These are phyloP conservation scores for Podila minutissima DNA, from an alignment of 192 early-diverging fungal species.

Conservation along the genomic window DNA sequence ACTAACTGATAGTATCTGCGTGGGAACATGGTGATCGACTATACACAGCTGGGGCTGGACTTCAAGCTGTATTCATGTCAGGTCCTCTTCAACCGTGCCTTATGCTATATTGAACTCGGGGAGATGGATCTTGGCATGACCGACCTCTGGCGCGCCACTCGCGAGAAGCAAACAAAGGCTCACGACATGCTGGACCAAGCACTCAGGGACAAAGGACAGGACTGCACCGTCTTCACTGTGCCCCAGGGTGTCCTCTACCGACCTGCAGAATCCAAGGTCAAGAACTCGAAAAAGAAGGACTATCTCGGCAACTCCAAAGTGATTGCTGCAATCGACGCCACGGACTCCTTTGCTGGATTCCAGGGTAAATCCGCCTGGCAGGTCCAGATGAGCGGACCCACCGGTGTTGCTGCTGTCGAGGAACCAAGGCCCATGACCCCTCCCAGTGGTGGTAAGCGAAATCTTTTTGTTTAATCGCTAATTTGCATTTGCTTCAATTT, in stretches of 20 bases:
- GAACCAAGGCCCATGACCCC: constrained; percentile 34
- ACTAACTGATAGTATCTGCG: constrained; percentile 76
- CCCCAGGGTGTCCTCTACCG: constrained; percentile 83
- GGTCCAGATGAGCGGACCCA: constrained; percentile 54
- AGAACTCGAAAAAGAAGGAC: constrained; percentile 82
- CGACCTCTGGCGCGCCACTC: constrained; percentile 76
- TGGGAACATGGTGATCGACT: constrained; percentile 92
- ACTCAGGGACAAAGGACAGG: constrained; percentile 62
- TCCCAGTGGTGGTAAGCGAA: constrained; percentile 24
- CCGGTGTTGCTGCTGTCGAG: constrained; percentile 50
- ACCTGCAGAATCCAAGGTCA: constrained; percentile 86
- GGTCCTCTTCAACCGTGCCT: constrained; percentile 92
- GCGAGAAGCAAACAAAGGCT: constrained; percentile 70
- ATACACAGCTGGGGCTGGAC: constrained; percentile 91
- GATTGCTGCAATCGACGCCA: constrained; percentile 77
- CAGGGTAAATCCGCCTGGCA: constrained; percentile 55
- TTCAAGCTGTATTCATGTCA: constrained; percentile 93
- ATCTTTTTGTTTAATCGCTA: not conserved
- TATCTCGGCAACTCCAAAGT: constrained; percentile 86
- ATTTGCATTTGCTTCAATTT: not conserved
- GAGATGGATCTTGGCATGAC: constrained; percentile 74
- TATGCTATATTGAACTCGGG: constrained; percentile 84
- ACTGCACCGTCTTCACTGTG: constrained; percentile 81
- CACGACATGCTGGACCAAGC: constrained; percentile 80
- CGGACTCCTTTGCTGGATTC: constrained; percentile 73